Evolutionary conservation across 495 filamentous ascomycete genomes (phyloP), one percentile per base, ranked within the genome.

Genomic region (Pseudotulostoma volvatum): DNA sequence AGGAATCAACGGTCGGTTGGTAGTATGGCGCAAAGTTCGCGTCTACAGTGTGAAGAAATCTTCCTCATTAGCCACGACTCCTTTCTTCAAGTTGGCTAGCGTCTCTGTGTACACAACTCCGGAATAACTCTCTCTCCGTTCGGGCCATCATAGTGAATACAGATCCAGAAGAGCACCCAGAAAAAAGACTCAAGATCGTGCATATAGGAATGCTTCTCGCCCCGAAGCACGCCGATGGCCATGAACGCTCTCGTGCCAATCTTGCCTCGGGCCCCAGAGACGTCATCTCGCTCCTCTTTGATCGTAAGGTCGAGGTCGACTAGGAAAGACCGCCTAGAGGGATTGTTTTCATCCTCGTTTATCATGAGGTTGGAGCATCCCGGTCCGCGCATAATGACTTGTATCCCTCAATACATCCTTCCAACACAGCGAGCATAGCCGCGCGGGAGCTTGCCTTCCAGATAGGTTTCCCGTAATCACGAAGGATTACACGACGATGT

Each of bases 171-270:
- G 1, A 72, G 38, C 14, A 73, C 64, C 60, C 59, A 71, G 43
- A 72, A n/a, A 71, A 73, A 68, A 15, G 60, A 72, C 49, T 73
- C 64, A 9, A 73, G 55, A 16, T 56, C 47, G 23, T 56, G 48
- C 37, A 52, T 54, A 31, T 46, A 50, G 25, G 40, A 51, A 36
- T 51, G 44, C 38, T 34, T 33, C 38, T 56, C 46, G 5, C 49
- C 44, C 13, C 48, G 37, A 13, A 57, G 42, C 8, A 31, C 35
- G 8, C 48, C 49, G 31, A 57, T 59, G 9, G 48, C 43, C 44
- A 59, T 59, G 18, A 62, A 62, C 0, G 47, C 49, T 41, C 49
- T 54, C 4, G 51, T 60, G n/a, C 54, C 52, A 15, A 50, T 59
- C 44, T 53, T 57, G 13, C 41, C 41, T 19, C 36, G 34, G 38